These are phyloP conservation scores for Tetrastigma voinierianum DNA, from an alignment of 164 flowering plant species.

Conservation along the genomic window DNA sequence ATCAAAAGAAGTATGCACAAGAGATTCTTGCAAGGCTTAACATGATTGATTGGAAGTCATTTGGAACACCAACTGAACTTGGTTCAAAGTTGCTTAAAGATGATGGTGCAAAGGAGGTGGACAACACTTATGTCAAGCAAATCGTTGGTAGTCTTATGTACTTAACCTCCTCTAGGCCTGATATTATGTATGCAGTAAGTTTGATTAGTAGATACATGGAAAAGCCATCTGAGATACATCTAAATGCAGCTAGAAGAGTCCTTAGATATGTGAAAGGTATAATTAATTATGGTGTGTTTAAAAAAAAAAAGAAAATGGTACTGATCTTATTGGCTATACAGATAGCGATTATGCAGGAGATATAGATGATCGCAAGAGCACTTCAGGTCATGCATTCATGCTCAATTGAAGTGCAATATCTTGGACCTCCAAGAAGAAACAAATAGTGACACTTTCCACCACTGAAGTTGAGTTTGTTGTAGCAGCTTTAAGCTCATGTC, in stretches of 20 bases:
- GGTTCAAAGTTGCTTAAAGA: no score
- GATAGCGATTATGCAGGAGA: not conserved
- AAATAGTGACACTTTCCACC: no score
- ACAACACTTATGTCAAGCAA: no score
- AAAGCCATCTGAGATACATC: not conserved
- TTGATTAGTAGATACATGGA: no score
- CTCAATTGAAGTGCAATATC: not conserved
- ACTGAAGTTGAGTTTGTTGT: not conserved
- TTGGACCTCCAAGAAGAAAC: not conserved
- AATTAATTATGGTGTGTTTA: not conserved
- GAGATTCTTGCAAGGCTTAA: no score
- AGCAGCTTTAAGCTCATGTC: not conserved
- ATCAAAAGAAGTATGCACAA: no score
- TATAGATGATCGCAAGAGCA: conserved; percentile 1
- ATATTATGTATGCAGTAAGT: no score
- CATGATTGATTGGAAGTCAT: no score
- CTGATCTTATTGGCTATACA: not conserved
- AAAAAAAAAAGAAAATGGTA: not conserved
- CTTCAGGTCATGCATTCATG: not conserved
- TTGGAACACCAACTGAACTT: no score
- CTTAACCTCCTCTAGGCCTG: no score
- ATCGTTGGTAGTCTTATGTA: no score
- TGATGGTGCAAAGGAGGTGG: no score
- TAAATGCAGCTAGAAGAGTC: not conserved
- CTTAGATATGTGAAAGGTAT: not conserved